A percentile compares a stretch with the other conserved stretches of the same genome.
phyloP scores from a whole-genome alignment of 2,329 filamentous ascomycete species.

The Cordyceps militaris region DNA sequence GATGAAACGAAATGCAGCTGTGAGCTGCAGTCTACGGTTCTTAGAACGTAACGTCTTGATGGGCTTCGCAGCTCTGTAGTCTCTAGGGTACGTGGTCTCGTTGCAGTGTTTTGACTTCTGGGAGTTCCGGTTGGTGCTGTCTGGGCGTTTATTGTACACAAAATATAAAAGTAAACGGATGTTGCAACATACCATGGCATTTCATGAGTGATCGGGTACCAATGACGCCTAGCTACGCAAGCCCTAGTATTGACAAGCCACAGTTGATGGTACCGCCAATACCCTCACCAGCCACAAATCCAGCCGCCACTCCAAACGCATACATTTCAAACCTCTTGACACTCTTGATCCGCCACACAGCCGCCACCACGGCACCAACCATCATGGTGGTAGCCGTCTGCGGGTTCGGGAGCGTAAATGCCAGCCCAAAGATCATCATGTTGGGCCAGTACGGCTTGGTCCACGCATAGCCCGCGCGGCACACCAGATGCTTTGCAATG shows the following conservation, averaged over 20 bases:
- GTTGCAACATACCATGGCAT: background rate
- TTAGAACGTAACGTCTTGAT: background rate
- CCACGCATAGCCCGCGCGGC: background rate
- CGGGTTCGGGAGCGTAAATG: slow-evolving; percentile 10
- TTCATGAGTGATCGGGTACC: background rate
- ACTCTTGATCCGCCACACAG: background rate
- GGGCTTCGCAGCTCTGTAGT: no score
- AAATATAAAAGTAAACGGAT: background rate
- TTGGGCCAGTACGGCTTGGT: slow-evolving; percentile 5
- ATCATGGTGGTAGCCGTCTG: slow-evolving; percentile 13
- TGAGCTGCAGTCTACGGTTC: background rate
- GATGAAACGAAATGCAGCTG: slow-evolving; percentile 1
- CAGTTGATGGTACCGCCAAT: slow-evolving; percentile 11
- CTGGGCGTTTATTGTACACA: background rate
- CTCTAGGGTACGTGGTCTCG: no score
- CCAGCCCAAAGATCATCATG: slow-evolving; percentile 13
- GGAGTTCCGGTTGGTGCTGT: background rate
- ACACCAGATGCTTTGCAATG: background rate
- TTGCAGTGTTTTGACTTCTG: no score
- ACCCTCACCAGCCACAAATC: slow-evolving; percentile 11
- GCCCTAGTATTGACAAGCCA: slow-evolving; percentile 3
- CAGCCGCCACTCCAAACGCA: slow-evolving; percentile 10
- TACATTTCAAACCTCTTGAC: slow-evolving; percentile 6
- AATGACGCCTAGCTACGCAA: background rate
- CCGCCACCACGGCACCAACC: slow-evolving; percentile 5